Evolutionary conservation across 2,329 filamentous ascomycete species (phyloP).

Genomic region (Colletotrichum tanaceti): DNA sequence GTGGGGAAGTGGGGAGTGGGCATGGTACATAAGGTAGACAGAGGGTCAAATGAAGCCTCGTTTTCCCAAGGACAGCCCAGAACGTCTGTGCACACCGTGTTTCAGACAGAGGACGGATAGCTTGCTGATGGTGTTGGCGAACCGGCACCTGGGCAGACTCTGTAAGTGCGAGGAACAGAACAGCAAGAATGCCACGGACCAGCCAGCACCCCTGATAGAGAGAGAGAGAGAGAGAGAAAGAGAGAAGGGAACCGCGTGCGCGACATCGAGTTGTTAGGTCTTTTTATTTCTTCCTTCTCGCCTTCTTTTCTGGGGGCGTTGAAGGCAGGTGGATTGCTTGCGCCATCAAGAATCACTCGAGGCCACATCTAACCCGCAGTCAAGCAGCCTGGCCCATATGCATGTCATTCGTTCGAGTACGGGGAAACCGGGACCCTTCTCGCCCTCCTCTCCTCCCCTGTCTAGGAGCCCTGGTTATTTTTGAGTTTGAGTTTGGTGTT

Average conservation of each 20-base stretch:
- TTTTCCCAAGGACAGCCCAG: neutral
- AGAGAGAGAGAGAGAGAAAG: too few species aligned
- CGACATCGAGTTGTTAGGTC: too few species aligned
- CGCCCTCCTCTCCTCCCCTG: neutral
- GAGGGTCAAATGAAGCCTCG: neutral
- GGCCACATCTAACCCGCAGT: neutral
- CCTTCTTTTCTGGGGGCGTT: neutral
- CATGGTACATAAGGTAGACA: too few species aligned
- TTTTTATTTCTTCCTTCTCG: too few species aligned
- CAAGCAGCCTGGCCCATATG: neutral
- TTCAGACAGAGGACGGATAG: constrained; percentile 13
- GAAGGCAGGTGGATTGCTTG: neutral
- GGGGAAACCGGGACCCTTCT: neutral
- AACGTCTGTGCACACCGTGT: constrained; percentile 3
- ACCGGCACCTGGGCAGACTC: constrained; percentile 26
- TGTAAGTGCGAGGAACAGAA: neutral
- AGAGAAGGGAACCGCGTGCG: neutral
- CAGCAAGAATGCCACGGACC: too few species aligned
- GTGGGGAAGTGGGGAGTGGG: too few species aligned
- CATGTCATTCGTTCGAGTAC: neutral
- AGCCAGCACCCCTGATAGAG: neutral
- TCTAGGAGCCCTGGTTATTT: too few species aligned
- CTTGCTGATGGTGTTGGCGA: constrained; percentile 2
- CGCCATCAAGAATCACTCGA: neutral
- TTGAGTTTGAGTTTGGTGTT: too few species aligned